Conservation (phyloP, 2,329 filamentous ascomycete genomes). For the Ascochyta pisi region DNA sequence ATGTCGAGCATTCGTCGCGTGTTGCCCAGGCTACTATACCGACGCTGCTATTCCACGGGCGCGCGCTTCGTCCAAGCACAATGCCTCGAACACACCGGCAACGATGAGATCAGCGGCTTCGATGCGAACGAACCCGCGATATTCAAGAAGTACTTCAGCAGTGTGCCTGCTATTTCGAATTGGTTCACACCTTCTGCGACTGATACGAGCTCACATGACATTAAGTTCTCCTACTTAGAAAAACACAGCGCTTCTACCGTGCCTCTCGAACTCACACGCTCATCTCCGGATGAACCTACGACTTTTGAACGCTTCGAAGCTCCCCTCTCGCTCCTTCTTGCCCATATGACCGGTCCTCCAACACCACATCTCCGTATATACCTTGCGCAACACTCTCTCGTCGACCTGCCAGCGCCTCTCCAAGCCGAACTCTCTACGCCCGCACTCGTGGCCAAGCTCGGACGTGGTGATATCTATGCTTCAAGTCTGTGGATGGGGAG, state of each 20-base stretch:
- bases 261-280: constrained; percentile 64
- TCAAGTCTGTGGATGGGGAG: constrained; percentile 88
- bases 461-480: constrained; percentile 84
- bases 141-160: constrained; percentile 29
- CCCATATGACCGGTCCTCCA: constrained; percentile 55
- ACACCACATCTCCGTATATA: constrained; percentile 64
- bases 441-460: constrained; percentile 65
- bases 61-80: constrained; percentile 18
- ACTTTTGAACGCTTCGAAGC: constrained; percentile 66
- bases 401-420: constrained; percentile 69
- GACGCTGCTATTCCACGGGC: constrained; percentile 19
- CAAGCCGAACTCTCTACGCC: constrained; percentile 73
- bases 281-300: constrained; percentile 36
- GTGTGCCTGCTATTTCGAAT: constrained; percentile 38
- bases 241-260: constrained; percentile 59
- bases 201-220: constrained; percentile 13
- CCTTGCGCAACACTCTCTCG: constrained; percentile 80
- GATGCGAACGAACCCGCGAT: constrained; percentile 28
- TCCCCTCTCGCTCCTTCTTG: constrained; percentile 69
- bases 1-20: constrained; percentile 12
- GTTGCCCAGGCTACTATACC: background rate
- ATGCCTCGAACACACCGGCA: constrained; percentile 9
- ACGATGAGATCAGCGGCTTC: constrained; percentile 24
- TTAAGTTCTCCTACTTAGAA: constrained; percentile 36
- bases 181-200: constrained; percentile 35